Percentiles rank a stretch among this genome's conserved stretches.
These are phyloP conservation scores for Solanum etuberosum DNA, from an alignment of 257 asterid species.

Conservation along the genomic window DNA sequence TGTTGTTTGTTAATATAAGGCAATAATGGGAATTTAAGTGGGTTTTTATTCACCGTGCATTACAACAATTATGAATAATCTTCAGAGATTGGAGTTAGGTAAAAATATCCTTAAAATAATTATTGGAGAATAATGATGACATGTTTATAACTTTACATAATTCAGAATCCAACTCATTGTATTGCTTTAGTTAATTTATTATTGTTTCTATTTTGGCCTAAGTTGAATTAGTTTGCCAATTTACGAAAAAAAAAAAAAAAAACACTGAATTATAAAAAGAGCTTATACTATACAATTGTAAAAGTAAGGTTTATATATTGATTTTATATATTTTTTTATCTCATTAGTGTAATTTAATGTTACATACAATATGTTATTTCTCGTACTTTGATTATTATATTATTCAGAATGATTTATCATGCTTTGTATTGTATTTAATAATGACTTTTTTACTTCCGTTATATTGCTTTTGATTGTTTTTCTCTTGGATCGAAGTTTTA, in stretches of 20 bases:
- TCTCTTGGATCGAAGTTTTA: accelerated
- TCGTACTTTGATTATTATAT: neutral
- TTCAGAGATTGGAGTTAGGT: neutral
- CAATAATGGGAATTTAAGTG: neutral
- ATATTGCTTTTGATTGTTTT: neutral
- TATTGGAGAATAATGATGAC: neutral
- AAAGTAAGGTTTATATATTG: neutral
- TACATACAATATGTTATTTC: neutral
- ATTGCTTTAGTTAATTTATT: neutral
- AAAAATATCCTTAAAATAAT: neutral
- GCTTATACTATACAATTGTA: neutral
- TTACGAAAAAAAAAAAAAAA: neutral
- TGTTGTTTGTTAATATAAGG: neutral
- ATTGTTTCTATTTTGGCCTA: neutral
- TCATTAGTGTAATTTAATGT: neutral
- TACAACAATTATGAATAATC: neutral
- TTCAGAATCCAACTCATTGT: neutral
- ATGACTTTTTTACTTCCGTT: neutral
- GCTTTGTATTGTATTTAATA: neutral
- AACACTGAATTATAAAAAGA: neutral
- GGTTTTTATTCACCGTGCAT: neutral
- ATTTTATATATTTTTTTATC: neutral
- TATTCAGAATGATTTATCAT: neutral
- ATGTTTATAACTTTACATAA: neutral
- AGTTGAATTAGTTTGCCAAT: neutral